Evolutionary conservation across 2,329 filamentous ascomycete species (phyloP).

Genomic region (Diplodia scrobiculata): DNA sequence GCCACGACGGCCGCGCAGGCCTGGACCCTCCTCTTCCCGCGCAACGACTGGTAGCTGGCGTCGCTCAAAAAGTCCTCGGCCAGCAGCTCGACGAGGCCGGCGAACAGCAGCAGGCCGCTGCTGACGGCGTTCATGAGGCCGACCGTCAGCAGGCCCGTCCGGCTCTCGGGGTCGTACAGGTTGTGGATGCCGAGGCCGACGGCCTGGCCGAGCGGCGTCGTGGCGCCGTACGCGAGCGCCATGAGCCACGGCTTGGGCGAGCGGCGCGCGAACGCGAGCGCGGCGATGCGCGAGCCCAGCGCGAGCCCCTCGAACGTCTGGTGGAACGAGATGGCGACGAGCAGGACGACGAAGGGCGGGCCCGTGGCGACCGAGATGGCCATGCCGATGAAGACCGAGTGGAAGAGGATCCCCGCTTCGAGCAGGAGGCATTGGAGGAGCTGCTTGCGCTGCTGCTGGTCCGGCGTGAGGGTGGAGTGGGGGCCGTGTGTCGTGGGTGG

Average conservation of each 20-base stretch:
- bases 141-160: constrained; percentile 54
- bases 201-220: constrained; percentile 55
- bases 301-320: constrained; percentile 71
- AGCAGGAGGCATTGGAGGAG: constrained; percentile 73
- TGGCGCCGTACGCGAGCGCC: constrained; percentile 64
- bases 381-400: constrained; percentile 75
- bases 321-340: constrained; percentile 71
- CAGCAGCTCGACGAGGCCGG: constrained; percentile 54
- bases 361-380: constrained; percentile 70
- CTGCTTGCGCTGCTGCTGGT: constrained; percentile 57
- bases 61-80: constrained; percentile 62
- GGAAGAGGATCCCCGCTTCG: constrained; percentile 77
- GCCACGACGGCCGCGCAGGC: constrained; percentile 64
- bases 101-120: constrained; percentile 53
- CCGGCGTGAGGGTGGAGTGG: constrained; percentile 26
- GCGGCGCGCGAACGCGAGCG: constrained; percentile 67
- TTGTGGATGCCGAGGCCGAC: constrained; percentile 54
- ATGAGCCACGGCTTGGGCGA: constrained; percentile 75
- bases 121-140: constrained; percentile 56
- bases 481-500: not conserved
- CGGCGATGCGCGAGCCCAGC: constrained; percentile 70
- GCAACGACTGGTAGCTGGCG: constrained; percentile 62
- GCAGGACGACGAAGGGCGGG: constrained; percentile 64
- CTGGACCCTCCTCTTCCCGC: constrained; percentile 60
- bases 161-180: constrained; percentile 54